Base-by-base conservation (phyloP, 352 stramenopile genomes). In the Pythium apleroticum region DNA sequence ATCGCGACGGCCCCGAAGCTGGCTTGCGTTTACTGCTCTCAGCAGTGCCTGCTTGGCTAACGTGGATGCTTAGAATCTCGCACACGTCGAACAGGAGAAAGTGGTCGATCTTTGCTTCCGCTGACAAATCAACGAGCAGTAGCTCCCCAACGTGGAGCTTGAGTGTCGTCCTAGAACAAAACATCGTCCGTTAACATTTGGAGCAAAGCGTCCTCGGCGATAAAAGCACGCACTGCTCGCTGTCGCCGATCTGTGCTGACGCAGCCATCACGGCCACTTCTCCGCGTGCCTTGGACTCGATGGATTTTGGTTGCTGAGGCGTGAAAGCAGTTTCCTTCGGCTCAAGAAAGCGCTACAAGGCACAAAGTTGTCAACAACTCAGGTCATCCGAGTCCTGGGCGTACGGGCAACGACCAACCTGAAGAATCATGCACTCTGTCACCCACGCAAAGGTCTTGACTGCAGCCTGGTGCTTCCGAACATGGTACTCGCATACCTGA, bases 391-490 rank as follows among this genome's bases (percentile, higher is more conserved):
- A 33, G 30, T 33, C 30, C 30, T n/a, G n/a, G n/a, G n/a, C n/a
- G n/a, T n/a, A n/a, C n/a, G 30, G 30, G 35, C 35, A 7, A 41
- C 35, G 8, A 46, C 43, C n/a, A 50, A 94, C 85, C 77, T 91
- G 81, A 27, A 90, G 73, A 58, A 94, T 82, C 56, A 94, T 78
- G 60, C 86, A 94, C 58, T 94, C 86, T 3, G 81, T 90, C 15
- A 91, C 78, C 86, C 86, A 94, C 31, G 82, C 72, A 27, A 90
- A 91, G n/a, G 74, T 81, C 60, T 88, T 89, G 28, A 90, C 66
- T 0, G 69, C 66, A 9, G 82, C 48, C 5, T 66, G 52, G 31
- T 76, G 71, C 11, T 69, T 84, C 53, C 56, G 69, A 25, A 71
- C 71, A 58, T 84, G 86, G 20, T 80, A 80, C 28, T 81, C 71